These are phyloP conservation scores for Xylariaceae sp. DNA, from an alignment of 2,329 filamentous ascomycete species.

Conservation along the genomic window DNA sequence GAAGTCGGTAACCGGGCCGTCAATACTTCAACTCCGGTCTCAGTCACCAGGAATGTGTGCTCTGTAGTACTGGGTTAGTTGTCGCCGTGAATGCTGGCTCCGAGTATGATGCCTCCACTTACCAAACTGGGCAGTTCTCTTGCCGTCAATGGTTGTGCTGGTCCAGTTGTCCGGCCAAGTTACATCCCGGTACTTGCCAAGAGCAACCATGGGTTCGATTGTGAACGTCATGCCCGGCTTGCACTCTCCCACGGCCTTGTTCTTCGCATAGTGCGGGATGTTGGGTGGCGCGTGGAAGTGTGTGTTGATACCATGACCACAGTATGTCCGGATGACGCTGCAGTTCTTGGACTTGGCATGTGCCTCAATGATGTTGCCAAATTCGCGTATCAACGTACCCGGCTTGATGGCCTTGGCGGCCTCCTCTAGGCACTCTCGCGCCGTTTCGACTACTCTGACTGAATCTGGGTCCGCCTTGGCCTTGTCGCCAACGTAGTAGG, in stretches of 20 bases:
- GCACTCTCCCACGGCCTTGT: conserved; percentile 90
- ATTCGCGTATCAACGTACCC: conserved; percentile 85
- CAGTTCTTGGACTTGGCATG: conserved; percentile 80
- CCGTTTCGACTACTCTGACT: conserved; percentile 84
- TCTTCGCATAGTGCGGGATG: conserved; percentile 95
- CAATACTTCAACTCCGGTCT: conserved; percentile 75
- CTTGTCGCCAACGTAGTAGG: conserved; percentile 93
- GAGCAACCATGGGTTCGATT: conserved; percentile 96
- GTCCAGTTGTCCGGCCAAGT: conserved; percentile 99
- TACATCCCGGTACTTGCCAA: conserved; percentile 85
- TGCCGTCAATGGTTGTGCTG: conserved; percentile 85
- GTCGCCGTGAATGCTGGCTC: too few relatives aligned
- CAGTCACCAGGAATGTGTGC: conserved; percentile 78
- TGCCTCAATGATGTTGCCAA: conserved; percentile 93
- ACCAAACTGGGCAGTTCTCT: conserved; percentile 89
- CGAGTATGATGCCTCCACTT: conserved; percentile 32
- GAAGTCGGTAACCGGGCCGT: conserved; percentile 69
- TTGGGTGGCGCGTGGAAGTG: conserved; percentile 93
- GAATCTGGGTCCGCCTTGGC: conserved; percentile 78
- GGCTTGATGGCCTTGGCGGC: conserved; percentile 91
- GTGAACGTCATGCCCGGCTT: conserved; percentile 98
- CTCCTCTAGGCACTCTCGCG: conserved; percentile 83
- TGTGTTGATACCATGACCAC: conserved; percentile 89
- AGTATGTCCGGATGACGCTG: conserved; percentile 92
- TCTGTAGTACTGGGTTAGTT: conserved; percentile 42